A percentile compares a stretch with the other conserved stretches of the same genome.
phyloP scores from a whole-genome alignment of 148 eudicot genomes.

The Chenopodium suecicum region DNA sequence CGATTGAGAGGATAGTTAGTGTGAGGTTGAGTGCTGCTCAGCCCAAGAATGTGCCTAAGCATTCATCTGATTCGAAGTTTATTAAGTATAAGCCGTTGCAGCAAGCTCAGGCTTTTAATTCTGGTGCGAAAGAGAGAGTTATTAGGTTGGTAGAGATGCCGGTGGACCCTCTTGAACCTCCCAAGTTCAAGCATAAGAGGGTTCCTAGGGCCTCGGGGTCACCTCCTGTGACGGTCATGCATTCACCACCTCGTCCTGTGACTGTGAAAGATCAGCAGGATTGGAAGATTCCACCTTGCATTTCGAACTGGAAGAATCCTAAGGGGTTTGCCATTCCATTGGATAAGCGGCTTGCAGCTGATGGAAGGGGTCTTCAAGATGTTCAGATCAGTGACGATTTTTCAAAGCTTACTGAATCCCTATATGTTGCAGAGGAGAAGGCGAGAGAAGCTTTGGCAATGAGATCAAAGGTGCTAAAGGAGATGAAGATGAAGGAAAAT shows the following conservation, averaged over 20 bases:
- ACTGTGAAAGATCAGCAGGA: constrained; percentile 90
- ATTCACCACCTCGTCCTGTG: constrained; percentile 88
- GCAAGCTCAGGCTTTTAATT: constrained; percentile 72
- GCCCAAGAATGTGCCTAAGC: constrained; percentile 72
- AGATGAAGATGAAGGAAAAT: constrained; percentile 65
- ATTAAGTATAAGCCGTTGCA: constrained; percentile 83
- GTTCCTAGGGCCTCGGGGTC: constrained; percentile 87
- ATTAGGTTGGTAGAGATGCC: constrained; percentile 92
- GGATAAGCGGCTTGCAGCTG: constrained; percentile 85
- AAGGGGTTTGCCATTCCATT: constrained; percentile 89
- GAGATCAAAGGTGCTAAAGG: constrained; percentile 74
- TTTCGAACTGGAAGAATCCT: constrained; percentile 92
- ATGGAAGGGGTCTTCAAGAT: constrained; percentile 87
- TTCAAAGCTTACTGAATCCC: constrained; percentile 73
- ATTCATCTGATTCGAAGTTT: constrained; percentile 64
- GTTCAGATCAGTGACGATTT: constrained; percentile 78
- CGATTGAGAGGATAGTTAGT: constrained; percentile 76
- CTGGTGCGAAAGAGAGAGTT: constrained; percentile 86
- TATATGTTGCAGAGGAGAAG: constrained; percentile 77
- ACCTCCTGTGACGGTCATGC: constrained; percentile 89
- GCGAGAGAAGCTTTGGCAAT: constrained; percentile 84
- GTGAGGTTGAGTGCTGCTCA: constrained; percentile 82
- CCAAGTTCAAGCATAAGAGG: constrained; percentile 89
- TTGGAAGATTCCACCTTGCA: constrained; percentile 93
- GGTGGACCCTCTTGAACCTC: constrained; percentile 84